Base-by-base conservation (phyloP, 78 protist species). In the Speleostelium caveatum region DNA sequence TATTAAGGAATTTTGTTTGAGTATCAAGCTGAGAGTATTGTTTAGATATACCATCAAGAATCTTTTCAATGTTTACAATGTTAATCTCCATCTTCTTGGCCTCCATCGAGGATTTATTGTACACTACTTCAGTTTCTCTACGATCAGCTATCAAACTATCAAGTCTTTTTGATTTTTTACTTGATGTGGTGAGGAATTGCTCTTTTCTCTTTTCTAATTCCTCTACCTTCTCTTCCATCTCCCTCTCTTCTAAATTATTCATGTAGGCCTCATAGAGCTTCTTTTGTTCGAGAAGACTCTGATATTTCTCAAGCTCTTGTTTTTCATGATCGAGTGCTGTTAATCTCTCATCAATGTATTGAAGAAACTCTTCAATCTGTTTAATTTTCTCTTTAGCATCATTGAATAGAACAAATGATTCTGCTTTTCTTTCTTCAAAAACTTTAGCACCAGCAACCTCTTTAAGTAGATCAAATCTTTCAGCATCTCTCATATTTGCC, bases 371-470 rank as follows among this genome's bases (percentile, higher is more conserved):
- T 33, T 69, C 95, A 78, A 97, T 95, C 75, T 80, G 60, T 17
- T 24, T 80, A 10, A 24, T 65, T 85, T 86, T 93, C 12, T 67
- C n/a, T 16, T 74, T 42, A 2, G 98, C 77, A 12, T 97, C 98
- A 2, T 30, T 45, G 73, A 98, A 21, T 59, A 99, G 39, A 28
- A 76, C 35, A 22, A 62, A 0, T 1, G 94, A 74, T 59, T 98
- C 98, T 1, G 16, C 61, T 5, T 98, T 90, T 10, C 96, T 66
- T 69, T 96, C 98, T 45, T 98, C 99, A 73, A 98, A 99, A 21
- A 97, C 98, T 21, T 91, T 75, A 8, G 99, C 97, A 28, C 99
- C 99, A 0, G 99, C 99, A 0, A 99, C 96, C 67, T 98, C 99
- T 91, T 97, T 96, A 30, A 99, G 86, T 38, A 98, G 74, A 28